A percentile compares a stretch with the other conserved stretches of the same genome.
These are phyloP conservation scores for Choanephora cucurbitarum DNA, from an alignment of 371 early-diverging fungal genomes.

Conservation along the genomic window DNA sequence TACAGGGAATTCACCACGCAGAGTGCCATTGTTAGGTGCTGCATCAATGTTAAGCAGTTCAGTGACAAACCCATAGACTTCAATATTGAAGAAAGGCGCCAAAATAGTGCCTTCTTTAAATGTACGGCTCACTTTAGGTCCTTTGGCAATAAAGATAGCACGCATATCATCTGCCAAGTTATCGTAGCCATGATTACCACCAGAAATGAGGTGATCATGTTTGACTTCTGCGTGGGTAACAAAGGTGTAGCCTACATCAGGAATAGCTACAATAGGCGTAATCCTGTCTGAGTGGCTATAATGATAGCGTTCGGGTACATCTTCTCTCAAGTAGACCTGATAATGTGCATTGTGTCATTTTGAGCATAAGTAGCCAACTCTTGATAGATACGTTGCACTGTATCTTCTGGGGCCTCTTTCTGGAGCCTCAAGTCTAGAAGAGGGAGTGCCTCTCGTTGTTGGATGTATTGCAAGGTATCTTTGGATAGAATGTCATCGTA, in stretches of 20 bases:
- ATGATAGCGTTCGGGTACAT: conserved; percentile 68
- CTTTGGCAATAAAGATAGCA: conserved; percentile 84
- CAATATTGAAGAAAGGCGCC: conserved; percentile 72
- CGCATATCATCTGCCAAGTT: conserved; percentile 78
- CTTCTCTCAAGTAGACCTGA: conserved; percentile 63
- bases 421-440: conserved; percentile 51
- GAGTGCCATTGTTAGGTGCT: conserved; percentile 74
- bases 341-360: conserved; percentile 53
- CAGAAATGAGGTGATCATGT: conserved; percentile 26
- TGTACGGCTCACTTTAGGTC: conserved; percentile 63
- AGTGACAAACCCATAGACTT: conserved; percentile 73
- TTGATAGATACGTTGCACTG: conserved; percentile 30
- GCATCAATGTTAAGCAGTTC: conserved; percentile 63
- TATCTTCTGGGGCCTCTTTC: conserved; percentile 32
- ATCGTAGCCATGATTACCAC: conserved; percentile 90
- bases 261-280: conserved; percentile 73
- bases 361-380: conserved; percentile 37
- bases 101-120: conserved; percentile 32
- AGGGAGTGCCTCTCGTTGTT: conserved; percentile 39
- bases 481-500: conserved; percentile 71
- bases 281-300: conserved; percentile 65
- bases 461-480: conserved; percentile 30
- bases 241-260: conserved; percentile 67
- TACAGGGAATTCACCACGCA: conserved; percentile 26
- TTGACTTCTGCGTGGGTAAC: conserved; percentile 46